phyloP scores from a whole-genome alignment of 768 basidiomycete species.

The Boletus tylopilopsis region DNA sequence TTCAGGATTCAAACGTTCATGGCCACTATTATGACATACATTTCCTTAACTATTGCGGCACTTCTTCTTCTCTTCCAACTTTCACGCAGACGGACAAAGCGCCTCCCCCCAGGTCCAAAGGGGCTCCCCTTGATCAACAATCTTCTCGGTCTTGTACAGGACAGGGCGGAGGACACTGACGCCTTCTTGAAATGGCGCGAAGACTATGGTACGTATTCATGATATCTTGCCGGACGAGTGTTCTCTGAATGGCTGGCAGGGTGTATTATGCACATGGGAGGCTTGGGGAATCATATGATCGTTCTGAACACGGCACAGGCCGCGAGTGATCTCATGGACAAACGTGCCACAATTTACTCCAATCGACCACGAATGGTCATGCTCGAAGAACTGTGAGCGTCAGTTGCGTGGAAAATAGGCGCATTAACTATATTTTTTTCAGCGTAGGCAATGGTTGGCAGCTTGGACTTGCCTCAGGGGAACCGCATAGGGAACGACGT shows the following conservation, averaged over 20 bases:
- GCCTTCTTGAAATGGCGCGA: not conserved
- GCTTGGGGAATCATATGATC: not conserved
- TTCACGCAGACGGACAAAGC: not conserved
- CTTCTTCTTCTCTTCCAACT: not conserved
- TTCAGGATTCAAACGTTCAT: not conserved
- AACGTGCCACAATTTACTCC: slow-evolving; percentile 3
- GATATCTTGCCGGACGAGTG: no score
- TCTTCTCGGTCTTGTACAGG: not conserved
- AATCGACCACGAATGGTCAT: slow-evolving; percentile 1
- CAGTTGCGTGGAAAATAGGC: not conserved
- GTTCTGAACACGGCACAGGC: slow-evolving; percentile 1
- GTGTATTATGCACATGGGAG: not conserved
- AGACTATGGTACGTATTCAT: not conserved
- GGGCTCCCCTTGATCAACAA: not conserved
- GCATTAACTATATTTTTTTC: not conserved
- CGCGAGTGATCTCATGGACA: slow-evolving; percentile 4
- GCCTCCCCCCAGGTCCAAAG: slow-evolving; percentile 2
- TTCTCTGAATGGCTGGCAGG: not conserved
- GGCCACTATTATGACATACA: not conserved
- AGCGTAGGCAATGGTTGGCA: slow-evolving; percentile 1
- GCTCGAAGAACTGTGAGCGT: slow-evolving; percentile 1
- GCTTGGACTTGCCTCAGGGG: not conserved
- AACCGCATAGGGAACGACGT: slow-evolving; percentile 8
- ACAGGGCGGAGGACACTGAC: not conserved
- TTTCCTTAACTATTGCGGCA: not conserved